phyloP scores from a whole-genome alignment of 2,329 filamentous ascomycete genomes.

The Ophiocordyceps sinensis region DNA sequence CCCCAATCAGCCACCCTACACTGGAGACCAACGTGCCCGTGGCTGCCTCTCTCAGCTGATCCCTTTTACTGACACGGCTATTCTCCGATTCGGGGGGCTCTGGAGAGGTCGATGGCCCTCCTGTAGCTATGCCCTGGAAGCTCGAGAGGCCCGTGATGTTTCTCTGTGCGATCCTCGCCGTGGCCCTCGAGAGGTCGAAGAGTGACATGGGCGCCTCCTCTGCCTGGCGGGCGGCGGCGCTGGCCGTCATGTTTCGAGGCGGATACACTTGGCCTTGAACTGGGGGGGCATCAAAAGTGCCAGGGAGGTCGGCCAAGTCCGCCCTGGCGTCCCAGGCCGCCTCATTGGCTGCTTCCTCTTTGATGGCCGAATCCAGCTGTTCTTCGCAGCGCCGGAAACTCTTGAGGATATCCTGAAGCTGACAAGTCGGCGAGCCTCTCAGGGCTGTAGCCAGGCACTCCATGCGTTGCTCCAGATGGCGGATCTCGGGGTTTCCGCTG shows the following conservation, averaged over 20 bases:
- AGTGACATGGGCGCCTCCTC: constrained; percentile 50
- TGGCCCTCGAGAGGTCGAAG: constrained; percentile 49
- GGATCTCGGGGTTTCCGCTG: constrained; percentile 45
- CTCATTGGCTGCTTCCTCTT: constrained; percentile 53
- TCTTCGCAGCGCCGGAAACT: constrained; percentile 67
- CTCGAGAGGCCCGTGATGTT: constrained; percentile 43
- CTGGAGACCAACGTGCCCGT: constrained; percentile 53
- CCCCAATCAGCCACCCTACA: constrained; percentile 53
- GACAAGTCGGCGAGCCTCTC: constrained; percentile 53
- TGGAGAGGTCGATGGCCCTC: constrained; percentile 1
- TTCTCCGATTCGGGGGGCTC: constrained; percentile 13
- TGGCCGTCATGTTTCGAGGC: constrained; percentile 19
- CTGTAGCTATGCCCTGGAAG: constrained; percentile 22
- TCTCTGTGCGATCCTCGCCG: constrained; percentile 41
- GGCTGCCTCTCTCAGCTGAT: constrained; percentile 53
- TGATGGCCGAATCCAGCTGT: constrained; percentile 53
- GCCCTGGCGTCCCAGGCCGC: constrained; percentile 55
- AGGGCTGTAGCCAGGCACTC: constrained; percentile 66
- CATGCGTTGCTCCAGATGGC: constrained; percentile 66
- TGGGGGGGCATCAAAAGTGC: constrained; percentile 30
- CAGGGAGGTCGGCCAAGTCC: constrained; percentile 42
- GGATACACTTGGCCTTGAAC: constrained; percentile 10
- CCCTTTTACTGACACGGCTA: constrained; percentile 49
- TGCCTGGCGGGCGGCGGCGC: constrained; percentile 17
- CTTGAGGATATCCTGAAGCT: constrained; percentile 60